Evolutionary conservation across 345 rosid species (phyloP).

Genomic region (Schrenkiella parvula): DNA sequence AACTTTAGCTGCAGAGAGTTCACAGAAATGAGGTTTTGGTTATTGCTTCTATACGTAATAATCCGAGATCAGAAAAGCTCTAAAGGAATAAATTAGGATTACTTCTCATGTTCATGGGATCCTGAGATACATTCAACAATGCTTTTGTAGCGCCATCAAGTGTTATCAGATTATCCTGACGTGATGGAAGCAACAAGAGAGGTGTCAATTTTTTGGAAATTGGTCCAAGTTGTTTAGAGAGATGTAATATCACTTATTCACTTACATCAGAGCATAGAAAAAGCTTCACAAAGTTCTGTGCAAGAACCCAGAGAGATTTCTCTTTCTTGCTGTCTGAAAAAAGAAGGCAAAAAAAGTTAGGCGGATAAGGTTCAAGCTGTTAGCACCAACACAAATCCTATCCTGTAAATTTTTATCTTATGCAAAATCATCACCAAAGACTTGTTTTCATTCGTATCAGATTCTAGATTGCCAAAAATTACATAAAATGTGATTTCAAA

Average conservation of each 20-base stretch:
- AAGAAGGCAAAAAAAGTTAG: background rate
- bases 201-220: background rate
- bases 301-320: conserved; percentile 61
- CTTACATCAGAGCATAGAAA: conserved; percentile 79
- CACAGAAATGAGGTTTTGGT: conserved; percentile 14
- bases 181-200: conserved; percentile 8
- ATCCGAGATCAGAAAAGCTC: background rate
- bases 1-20: conserved; percentile 61
- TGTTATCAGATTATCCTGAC: conserved; percentile 56
- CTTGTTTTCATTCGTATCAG: background rate
- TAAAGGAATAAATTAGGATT: conserved; percentile 20
- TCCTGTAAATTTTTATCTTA: background rate
- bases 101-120: conserved; percentile 65
- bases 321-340: conserved; percentile 55
- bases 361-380: background rate
- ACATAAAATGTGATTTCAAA: background rate
- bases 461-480: background rate
- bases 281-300: conserved; percentile 80
- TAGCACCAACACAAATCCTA: background rate
- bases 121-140: conserved; percentile 52
- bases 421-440: background rate
- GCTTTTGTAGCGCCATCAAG: conserved; percentile 63
- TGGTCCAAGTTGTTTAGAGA: background rate
- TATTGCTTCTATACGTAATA: background rate
- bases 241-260: background rate